Base-by-base conservation (phyloP, 1,284 basidiomycete species). In the Puccinia triticina region DNA sequence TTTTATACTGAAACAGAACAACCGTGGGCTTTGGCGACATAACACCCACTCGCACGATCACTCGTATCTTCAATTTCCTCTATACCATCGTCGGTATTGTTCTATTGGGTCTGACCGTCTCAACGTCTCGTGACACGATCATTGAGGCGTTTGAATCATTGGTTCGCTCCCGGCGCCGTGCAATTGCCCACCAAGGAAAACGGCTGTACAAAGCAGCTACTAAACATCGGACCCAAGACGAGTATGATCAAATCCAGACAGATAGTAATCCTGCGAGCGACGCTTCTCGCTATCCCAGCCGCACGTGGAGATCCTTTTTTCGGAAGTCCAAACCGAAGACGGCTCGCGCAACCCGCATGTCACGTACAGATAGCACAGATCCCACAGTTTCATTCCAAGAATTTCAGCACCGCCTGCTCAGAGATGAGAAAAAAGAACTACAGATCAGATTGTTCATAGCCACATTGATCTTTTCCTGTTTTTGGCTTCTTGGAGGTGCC, bases 11-110 rank as follows among this genome's bases (percentile, higher is more conserved):
- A 72, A 21, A 26, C 34, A 82, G 80, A 18, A 82, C 80, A 40
- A 82, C 80, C 12, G 80, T 82, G 26, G 80, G 80, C 16, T 82
- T 82, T 76, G 80, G 80, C 11, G 80, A 82, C 57, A 74, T 82
- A 48, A 46, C 64, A 43, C 80, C 80, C 40, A 82, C 59, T 53
- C 69, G 71, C 26, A 8, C 64, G n/a, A n/a, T 61, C 46, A 61
- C 80, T n/a, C 55, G 80, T 23, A 32, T 69, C 29, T 75, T 82
- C 50, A 61, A 57, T 29, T 82, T 82, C 61, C 76, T 82, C n/a
- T 82, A 75, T 37, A 61, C 80, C 32, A 82, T 82, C 46, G 71
- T 34, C 23, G 80, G 80, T 2, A 50, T 82, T 16, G 73, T 82
- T 46, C 53, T 64, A 48, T 55, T 82, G 61, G 80, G 43, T 34